Percentiles rank a stretch among this genome's conserved stretches.
Conservation (phyloP, 2,329 filamentous ascomycete species). For the Sporothrix pseudoabietina region DNA sequence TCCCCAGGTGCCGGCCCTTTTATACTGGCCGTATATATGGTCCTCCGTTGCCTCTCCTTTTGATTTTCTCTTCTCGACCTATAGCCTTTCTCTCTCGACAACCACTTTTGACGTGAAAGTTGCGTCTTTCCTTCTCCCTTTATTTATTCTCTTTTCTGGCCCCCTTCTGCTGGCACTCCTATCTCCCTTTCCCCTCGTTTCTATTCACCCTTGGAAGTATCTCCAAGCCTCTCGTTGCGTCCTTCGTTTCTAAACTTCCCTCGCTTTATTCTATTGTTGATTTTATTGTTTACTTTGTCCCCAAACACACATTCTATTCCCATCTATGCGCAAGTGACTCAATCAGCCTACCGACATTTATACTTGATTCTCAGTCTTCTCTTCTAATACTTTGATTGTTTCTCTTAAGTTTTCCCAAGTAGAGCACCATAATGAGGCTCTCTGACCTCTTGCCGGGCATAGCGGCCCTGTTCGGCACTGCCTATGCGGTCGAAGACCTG, state of each 20-base stretch:
- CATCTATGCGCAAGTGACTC: background rate
- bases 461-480: slow-evolving; percentile 29
- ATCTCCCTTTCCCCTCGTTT: background rate
- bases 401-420: background rate
- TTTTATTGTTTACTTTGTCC: background rate
- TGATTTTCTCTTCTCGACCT: background rate
- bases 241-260: background rate
- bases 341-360: background rate
- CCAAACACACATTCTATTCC: background rate
- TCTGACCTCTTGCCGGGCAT: slow-evolving; percentile 19
- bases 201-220: background rate
- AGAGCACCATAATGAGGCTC: slow-evolving; percentile 16
- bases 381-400: background rate
- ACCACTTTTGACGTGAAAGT: slow-evolving; percentile 1
- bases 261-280: background rate
- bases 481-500: slow-evolving; percentile 34
- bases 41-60: background rate
- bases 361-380: background rate
- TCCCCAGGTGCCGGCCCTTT: background rate
- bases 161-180: background rate
- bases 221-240: slow-evolving; percentile 21
- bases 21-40: slow-evolving; percentile 30
- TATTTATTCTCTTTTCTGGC: background rate
- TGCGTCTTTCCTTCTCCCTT: background rate
- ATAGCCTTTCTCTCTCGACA: background rate